Percentiles rank a stretch among this genome's conserved stretches.
Evolutionary conservation across 345 rosid genomes (phyloP).

Genomic region (Acer campestre): DNA sequence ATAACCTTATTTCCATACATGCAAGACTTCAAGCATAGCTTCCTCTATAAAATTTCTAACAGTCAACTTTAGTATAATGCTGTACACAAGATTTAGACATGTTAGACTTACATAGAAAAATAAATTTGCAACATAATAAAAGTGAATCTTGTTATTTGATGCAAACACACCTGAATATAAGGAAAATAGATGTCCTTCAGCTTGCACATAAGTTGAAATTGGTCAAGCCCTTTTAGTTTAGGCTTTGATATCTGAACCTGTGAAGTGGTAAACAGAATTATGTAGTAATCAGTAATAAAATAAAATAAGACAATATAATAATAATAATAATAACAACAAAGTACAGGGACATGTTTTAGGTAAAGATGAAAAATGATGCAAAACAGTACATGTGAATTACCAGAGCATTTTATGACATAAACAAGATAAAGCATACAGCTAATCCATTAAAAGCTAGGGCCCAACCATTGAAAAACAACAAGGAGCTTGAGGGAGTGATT

Average conservation of each 20-base stretch:
- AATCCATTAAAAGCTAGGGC: background rate
- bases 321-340: background rate
- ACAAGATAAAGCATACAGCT: background rate
- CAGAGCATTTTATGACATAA: background rate
- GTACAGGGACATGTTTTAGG: background rate
- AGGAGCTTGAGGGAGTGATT: background rate
- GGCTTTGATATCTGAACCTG: constrained; percentile 70
- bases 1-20: background rate
- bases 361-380: background rate
- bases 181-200: constrained; percentile 89
- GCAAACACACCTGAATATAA: constrained; percentile 62
- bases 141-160: background rate
- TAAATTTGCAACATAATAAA: background rate
- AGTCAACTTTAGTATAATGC: background rate
- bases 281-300: background rate
- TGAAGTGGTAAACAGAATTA: constrained; percentile 14
- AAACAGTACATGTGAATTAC: background rate
- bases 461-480: background rate
- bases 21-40: background rate
- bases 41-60: background rate
- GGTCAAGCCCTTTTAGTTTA: constrained; percentile 35
- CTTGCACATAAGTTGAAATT: constrained; percentile 56
- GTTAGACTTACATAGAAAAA: background rate
- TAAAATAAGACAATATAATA: background rate
- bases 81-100: background rate